Evolutionary conservation across 2,329 filamentous ascomycete genomes (phyloP).

Genomic region (Samsoniella hepiali): DNA sequence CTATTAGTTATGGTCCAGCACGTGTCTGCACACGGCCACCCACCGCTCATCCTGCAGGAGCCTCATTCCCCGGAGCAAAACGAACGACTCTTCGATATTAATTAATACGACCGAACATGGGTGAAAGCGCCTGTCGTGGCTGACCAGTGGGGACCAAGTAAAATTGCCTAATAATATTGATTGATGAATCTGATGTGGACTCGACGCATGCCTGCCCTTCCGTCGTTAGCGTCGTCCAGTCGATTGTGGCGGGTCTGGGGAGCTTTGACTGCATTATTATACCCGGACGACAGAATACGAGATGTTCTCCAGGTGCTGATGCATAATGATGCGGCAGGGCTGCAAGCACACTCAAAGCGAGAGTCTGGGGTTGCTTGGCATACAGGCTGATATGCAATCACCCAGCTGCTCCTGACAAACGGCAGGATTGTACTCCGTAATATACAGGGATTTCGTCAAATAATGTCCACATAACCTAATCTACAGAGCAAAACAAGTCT

Average conservation of each 20-base stretch:
- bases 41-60: not conserved
- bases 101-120: not conserved
- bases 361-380: not conserved
- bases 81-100: not conserved
- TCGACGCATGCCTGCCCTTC: not conserved
- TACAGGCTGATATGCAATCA: not conserved
- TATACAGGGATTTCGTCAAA: not conserved
- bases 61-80: not conserved
- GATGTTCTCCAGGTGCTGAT: not conserved
- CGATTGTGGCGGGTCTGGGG: not conserved
- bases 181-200: not conserved
- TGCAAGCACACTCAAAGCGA: not conserved
- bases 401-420: not conserved
- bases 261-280: not conserved
- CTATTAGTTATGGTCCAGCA: no score
- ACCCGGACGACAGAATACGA: not conserved
- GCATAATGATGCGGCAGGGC: not conserved
- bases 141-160: constrained; percentile 5
- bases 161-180: constrained; percentile 19
- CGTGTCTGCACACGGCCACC: no score
- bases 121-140: not conserved
- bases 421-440: not conserved
- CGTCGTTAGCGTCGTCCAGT: not conserved
- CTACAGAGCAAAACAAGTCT: not conserved
- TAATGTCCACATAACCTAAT: not conserved